Evolutionary conservation across 1,139 yeast species (phyloP).

Genomic region (Sporopachydermia cereana): DNA sequence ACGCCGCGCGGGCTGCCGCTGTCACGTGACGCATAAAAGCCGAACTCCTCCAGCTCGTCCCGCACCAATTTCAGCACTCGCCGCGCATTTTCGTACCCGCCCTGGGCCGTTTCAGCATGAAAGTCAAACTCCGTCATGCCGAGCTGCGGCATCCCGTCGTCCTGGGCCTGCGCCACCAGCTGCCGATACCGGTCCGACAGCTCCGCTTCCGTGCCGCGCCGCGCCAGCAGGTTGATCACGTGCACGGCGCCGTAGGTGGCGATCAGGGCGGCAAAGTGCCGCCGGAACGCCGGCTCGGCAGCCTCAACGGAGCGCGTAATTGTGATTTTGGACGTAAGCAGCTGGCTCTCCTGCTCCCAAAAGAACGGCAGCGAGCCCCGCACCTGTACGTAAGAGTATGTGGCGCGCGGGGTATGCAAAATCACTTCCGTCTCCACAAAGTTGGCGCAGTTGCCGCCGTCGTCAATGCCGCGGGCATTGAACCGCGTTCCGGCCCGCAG

Average conservation of each 20-base stretch:
- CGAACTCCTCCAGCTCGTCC: slow-evolving; percentile 62
- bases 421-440: slow-evolving; percentile 92
- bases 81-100: slow-evolving; percentile 72
- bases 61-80: slow-evolving; percentile 54
- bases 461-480: slow-evolving; percentile 92
- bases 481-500: slow-evolving; percentile 92
- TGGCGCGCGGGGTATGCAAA: slow-evolving; percentile 17
- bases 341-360: slow-evolving; percentile 93
- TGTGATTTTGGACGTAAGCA: slow-evolving; percentile 75
- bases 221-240: slow-evolving; percentile 58
- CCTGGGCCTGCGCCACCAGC: slow-evolving; percentile 34
- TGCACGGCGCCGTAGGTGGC: slow-evolving; percentile 80
- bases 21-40: slow-evolving; percentile 57
- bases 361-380: slow-evolving; percentile 88
- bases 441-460: slow-evolving; percentile 89
- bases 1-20: slow-evolving; percentile 20
- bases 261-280: slow-evolving; percentile 61
- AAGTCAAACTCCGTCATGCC: slow-evolving; percentile 74
- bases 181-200: slow-evolving; percentile 56
- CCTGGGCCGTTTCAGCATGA: slow-evolving; percentile 76
- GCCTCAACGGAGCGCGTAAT: slow-evolving; percentile 86
- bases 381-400: slow-evolving; percentile 66
- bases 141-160: slow-evolving; percentile 28
- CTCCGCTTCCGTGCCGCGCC: slow-evolving; percentile 66
- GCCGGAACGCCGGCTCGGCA: slow-evolving; percentile 78